Evolutionary conservation across 148 eudicot species (phyloP), one percentile per base, ranked within the genome.

Genomic region (Vaccinium vitisidaea): DNA sequence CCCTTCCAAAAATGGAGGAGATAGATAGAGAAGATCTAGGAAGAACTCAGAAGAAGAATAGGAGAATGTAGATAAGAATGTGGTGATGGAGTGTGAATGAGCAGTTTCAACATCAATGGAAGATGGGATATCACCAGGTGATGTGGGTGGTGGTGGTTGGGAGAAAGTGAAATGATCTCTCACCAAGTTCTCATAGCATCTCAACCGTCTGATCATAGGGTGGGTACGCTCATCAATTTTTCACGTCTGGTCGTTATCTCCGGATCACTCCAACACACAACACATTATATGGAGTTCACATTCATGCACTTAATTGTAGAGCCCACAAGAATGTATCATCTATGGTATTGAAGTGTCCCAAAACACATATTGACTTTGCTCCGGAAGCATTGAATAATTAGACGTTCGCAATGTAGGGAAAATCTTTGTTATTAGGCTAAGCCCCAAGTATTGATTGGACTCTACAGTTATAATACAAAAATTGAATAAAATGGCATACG

Each of bases 91-190:
- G 70, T 23, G 74, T 69, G 43, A 58, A 63, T 53, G 27, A 55
- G 75, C 75, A 27, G 46, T 30, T 81, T 80, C 58, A n/a, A 54
- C 65, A 48, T 84, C 84, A 77, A 54, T 7, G 83, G 49, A 83
- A 78, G 85, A 50, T 83, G 85, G 36, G 21, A 61, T 81, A 8
- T 85, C 84, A 63, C 14, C 25, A 18, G 5, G 18, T 65, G 58
- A 30, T 58, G 58, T 75, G 48, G 74, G 50, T 25, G 74, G 50
- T 18, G 80, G 71, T 84, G 39, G 83, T 27, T 70, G 75, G 8
- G 65, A n/a, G 71, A 83, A 77, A 84, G 71, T 71, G 83, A 79
- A 30, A 71, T 73, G 27, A 69, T 83, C 63, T 79, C 69, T 79
- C 67, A 79, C 48, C 63, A 50, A 83, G 63, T 15, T 77, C 36